A percentile compares a stretch with the other conserved stretches of the same genome.
Evolutionary conservation across 2,329 filamentous ascomycete genomes (phyloP).

Genomic region (Scedosporium aurantiacum): DNA sequence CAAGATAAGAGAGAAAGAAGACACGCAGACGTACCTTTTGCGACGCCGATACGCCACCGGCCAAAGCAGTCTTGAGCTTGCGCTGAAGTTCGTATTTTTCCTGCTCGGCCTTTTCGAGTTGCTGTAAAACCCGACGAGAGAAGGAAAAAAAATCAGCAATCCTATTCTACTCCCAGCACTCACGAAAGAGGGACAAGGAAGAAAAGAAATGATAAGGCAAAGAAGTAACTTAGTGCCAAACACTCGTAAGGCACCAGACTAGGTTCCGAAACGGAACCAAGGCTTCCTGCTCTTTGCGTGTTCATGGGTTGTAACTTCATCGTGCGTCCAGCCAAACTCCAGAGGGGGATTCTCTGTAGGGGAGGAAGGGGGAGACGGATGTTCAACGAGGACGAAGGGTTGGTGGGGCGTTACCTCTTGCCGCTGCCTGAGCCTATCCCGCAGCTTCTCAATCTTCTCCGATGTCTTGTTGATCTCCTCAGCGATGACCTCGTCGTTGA

Average conservation of each 20-base stretch:
- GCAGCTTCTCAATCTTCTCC: constrained; percentile 49
- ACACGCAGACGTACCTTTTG: constrained; percentile 37
- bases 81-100: constrained; percentile 45
- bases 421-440: constrained; percentile 41
- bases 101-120: constrained; percentile 47
- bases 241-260: too few species aligned
- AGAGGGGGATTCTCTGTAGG: too few species aligned
- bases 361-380: too few species aligned
- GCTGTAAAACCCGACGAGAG: constrained; percentile 23
- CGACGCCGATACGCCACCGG: constrained; percentile 34
- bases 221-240: too few species aligned
- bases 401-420: constrained; percentile 40
- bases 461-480: constrained; percentile 28
- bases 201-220: neutral
- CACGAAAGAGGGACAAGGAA: too few species aligned
- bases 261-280: too few species aligned
- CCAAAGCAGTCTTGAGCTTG: constrained; percentile 41
- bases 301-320: too few species aligned
- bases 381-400: neutral
- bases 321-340: too few species aligned
- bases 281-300: too few species aligned
- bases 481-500: constrained; percentile 22
- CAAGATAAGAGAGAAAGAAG: constrained; percentile 5
- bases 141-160: neutral
- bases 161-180: neutral